Evolutionary conservation across 2,329 filamentous ascomycete genomes (phyloP), one percentile per base, ranked within the genome.

Genomic region (Exserohilum turcica): DNA sequence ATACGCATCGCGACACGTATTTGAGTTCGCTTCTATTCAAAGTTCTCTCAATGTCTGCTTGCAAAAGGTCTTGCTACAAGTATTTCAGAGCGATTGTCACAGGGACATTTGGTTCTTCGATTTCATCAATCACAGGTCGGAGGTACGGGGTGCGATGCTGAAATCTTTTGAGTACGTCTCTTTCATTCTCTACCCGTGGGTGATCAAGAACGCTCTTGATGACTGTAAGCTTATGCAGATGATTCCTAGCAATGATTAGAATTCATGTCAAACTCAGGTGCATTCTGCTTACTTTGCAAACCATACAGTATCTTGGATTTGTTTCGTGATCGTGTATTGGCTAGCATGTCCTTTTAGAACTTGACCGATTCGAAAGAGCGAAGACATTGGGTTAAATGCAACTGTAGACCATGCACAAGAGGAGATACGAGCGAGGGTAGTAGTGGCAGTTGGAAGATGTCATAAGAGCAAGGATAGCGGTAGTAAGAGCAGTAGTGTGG

Each of bases 81-180:
- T 67, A 59, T 39, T 47, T 60, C 13, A 72, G 46, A 1, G 62
- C 60, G 18, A 73, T 65, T 12, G 60, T 56, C 6, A 53, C 29
- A 31, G 63, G 65, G 6, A 48, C 16, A 37, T 54, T 43, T 2
- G 59, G 65, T 16, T 70, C 59, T 10, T 64, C 54, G 28, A 67
- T 66, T 27, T 66, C 64, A 56, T 72, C 69, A 6, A 69, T 52
- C 32, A 73, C 42, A 12, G 64, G 67, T 24, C 65, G 61, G 31
- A 70, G 45, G 44, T 39, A 64, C 2, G 52, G 60, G 7, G 60
- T 63, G 33, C 57, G 59, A n/a, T 58, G 42, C 39, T 71, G 64
- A 24, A 66, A 65, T 42, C 56, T 44, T 49, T 52, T 57, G n/a
- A 71, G 63, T 10, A 70, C 46, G 40, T 68, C 42, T 50, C 64